phyloP scores from a whole-genome alignment of 2,329 filamentous ascomycete genomes.

The Peltaster fructicola region DNA sequence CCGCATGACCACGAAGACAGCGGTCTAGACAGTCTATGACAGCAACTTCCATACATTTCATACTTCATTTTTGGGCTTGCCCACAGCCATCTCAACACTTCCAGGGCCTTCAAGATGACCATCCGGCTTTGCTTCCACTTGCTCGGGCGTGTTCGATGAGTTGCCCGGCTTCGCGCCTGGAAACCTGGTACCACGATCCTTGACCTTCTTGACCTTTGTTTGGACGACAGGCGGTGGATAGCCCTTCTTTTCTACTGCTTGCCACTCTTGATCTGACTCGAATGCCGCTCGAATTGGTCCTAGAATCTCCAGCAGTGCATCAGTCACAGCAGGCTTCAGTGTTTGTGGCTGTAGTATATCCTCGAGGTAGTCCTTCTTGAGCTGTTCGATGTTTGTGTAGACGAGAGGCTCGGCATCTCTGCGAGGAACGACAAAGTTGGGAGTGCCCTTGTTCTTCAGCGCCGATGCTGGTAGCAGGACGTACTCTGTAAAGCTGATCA shows the following conservation, averaged over 20 bases:
- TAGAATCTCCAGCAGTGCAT: constrained; percentile 55
- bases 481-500: constrained; percentile 72
- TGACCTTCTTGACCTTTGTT: constrained; percentile 53
- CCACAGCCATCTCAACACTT: constrained; percentile 25
- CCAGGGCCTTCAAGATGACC: constrained; percentile 26
- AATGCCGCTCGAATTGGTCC: constrained; percentile 62
- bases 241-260: constrained; percentile 56
- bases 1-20: too few relatives aligned
- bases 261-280: constrained; percentile 57
- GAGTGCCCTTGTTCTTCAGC: constrained; percentile 35
- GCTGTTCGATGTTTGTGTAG: constrained; percentile 56
- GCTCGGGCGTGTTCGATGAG: constrained; percentile 9
- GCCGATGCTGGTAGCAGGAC: constrained; percentile 63
- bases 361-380: constrained; percentile 63
- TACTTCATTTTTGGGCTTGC: constrained; percentile 20
- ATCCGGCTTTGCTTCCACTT: constrained; percentile 27
- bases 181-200: constrained; percentile 54
- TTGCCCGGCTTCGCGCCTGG: constrained; percentile 27
- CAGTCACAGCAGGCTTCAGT: constrained; percentile 67
- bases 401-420: constrained; percentile 55
- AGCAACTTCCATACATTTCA: background rate
- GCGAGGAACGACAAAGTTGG: constrained; percentile 48
- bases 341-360: constrained; percentile 58
- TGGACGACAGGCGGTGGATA: constrained; percentile 55
- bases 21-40: too few relatives aligned